Conservation (phyloP, 163 green algal species). For the Volvox carteri region DNA sequence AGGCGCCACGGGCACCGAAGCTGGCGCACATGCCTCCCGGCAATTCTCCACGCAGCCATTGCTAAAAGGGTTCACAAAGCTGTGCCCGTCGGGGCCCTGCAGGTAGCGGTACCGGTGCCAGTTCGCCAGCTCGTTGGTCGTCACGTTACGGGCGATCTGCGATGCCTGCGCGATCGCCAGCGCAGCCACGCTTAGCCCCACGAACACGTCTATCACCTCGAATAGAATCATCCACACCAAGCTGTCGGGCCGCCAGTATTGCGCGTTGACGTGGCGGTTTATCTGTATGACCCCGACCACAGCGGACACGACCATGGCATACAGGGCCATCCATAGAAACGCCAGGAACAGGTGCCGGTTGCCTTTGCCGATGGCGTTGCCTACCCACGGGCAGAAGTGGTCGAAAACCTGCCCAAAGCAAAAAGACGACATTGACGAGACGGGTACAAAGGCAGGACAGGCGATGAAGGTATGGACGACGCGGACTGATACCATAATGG, state of each 20-base stretch:
- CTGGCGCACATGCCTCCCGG: constrained; percentile 67
- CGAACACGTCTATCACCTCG: constrained; percentile 81
- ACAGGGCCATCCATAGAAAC: constrained; percentile 93
- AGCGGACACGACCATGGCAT: constrained; percentile 73
- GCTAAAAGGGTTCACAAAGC: constrained; percentile 95
- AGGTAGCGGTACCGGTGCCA: constrained; percentile 96
- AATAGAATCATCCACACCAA: constrained; percentile 83
- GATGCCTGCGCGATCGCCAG: constrained; percentile 85
- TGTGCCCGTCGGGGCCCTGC: constrained; percentile 71
- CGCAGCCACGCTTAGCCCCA: constrained; percentile 79
- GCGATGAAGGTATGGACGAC: too few relatives aligned
- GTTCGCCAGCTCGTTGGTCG: constrained; percentile 98
- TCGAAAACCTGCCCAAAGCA: constrained; percentile 82
- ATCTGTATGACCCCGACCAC: constrained; percentile 76
- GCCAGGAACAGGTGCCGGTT: constrained; percentile 93
- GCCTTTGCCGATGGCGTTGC: constrained; percentile 90
- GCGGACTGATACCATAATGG: too few relatives aligned
- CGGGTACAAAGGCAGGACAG: too few relatives aligned
- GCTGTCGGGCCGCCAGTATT: constrained; percentile 36
- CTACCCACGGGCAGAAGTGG: constrained; percentile 94
- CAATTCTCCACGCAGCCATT: constrained; percentile 78
- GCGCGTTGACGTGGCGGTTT: constrained; percentile 52
- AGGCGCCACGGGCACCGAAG: constrained; percentile 55
- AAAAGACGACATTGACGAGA: not conserved
- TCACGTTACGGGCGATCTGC: constrained; percentile 92